These are phyloP conservation scores for Potentilla sterilis DNA, from an alignment of 306 rosid genomes.

Conservation along the genomic window DNA sequence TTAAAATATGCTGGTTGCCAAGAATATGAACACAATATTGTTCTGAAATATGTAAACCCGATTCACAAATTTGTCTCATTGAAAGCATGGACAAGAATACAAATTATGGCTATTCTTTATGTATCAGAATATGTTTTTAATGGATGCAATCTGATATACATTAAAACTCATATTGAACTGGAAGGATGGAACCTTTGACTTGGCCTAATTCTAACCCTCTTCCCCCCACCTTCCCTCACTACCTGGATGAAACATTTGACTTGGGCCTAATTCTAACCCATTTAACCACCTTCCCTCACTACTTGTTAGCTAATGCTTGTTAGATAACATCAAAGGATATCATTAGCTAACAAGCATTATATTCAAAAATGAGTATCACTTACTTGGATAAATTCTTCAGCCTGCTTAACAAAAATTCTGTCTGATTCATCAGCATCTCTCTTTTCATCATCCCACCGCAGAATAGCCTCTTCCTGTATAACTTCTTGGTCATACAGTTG, in stretches of 20 bases:
- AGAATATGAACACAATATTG: background rate
- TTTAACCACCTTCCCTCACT: background rate
- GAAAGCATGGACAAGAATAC: background rate
- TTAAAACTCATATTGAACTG: background rate
- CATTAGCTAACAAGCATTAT: background rate
- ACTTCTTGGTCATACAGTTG: slow-evolving; percentile 69
- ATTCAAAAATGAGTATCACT: slow-evolving; percentile 12
- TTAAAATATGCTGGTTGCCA: background rate
- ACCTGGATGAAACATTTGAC: background rate
- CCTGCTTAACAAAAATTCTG: slow-evolving; percentile 70
- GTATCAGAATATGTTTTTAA: background rate
- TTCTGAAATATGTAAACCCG: background rate
- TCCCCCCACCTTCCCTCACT: no score
- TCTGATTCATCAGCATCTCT: slow-evolving; percentile 75
- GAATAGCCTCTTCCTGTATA: slow-evolving; percentile 80
- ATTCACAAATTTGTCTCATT: background rate
- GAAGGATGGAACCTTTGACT: background rate
- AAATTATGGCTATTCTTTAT: background rate
- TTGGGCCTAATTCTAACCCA: background rate
- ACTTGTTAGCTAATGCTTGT: background rate
- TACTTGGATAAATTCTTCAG: slow-evolving; percentile 71
- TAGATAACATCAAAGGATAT: background rate
- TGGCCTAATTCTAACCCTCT: no score
- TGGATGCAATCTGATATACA: background rate
- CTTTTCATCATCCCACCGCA: slow-evolving; percentile 90